Base-by-base conservation (phyloP, 176 grass and related monocot genomes). In the Raddia distichophylla region DNA sequence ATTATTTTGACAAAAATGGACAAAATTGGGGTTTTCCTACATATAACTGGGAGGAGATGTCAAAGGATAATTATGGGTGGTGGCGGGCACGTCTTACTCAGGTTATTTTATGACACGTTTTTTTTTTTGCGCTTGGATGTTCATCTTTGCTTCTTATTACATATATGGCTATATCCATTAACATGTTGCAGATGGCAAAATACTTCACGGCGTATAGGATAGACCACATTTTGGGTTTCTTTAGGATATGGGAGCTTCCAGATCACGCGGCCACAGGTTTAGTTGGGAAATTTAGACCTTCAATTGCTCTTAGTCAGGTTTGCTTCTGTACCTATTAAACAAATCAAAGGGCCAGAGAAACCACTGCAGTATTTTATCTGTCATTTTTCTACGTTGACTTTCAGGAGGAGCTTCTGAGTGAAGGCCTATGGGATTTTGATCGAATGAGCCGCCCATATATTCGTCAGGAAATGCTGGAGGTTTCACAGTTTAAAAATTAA, bases 21-120 rank as follows among this genome's bases (percentile, higher is more conserved):
- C 96, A 99, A 88, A 99, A 95, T 81, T 99, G 96, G 96, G 96
- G 96, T 62, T 99, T 99, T 64, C 96, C 96, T 57, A 99, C 96
- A 61, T 99, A 99, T 84, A 99, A 99, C 51, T 99, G 96, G 96
- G 93, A 95, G 93, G 96, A 99, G 71, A 99, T 99, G 96, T 93
- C 93, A 68, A 99, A 93, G 85, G 96, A 99, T 84, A 99, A 99
- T 71, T 99, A 99, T 88, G 93, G 81, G 64, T 99, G 93, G 96
- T 99, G 96, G 96, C 87, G 87, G 80, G 89, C 82, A 76, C 96
- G 96, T 63, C 67, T 99, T 48, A 95, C 93, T 69, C 96, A 99
- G 93, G 96, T 99, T 86, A 69, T 83, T 53, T 89, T 49, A 68
- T 32, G 77, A 35, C 44, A 17, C n/a, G 44, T 67, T 58, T 43